Evolutionary conservation across 1,284 basidiomycete genomes (phyloP), one percentile per base, ranked within the genome.

Genomic region (Ustilago curta): DNA sequence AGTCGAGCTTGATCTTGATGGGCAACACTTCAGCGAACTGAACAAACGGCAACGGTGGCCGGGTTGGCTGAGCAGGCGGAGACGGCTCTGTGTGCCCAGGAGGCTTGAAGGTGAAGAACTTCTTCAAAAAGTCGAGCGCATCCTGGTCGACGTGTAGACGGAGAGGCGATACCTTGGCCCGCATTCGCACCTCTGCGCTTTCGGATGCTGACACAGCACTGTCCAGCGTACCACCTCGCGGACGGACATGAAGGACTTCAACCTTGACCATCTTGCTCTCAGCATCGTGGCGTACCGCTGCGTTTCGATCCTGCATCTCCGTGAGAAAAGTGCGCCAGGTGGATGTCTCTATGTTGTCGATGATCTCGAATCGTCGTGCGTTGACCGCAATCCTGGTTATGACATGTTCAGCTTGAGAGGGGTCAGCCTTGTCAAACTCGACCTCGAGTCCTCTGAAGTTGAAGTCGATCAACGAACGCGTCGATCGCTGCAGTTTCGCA

Each of bases 321-420:
- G 94, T 96, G 65, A 99, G 87, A 85, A 99, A 99, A 82, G 95
- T 97, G 85, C 91, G 92, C 97, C 97, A 99, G 0, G 96, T 98
- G 11, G 95, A 97, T 0, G 95, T 95, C 87, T 94, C 95, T 88
- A 99, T 94, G 83, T 97, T 95, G 86, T 99, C 96, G 57, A 98
- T 87, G 70, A 99, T 97, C 85, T 97, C 94, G 49, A 94, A 87
- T 88, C 63, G 92, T 87, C 27, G 44, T 9, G 67, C 77, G 42
- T 54, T 68, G 39, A 81, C 69, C 7, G 67, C 72, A 21, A 79
- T 39, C 16, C 77, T 37, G 4, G 80, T 79, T 2, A 78, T 65
- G 11, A 80, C 43, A 14, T 75, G 56, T 12, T 60, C 39, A 2
- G 61, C 39, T 25, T 77, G 55, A 29, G 51, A 60, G 14, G 54